phyloP scores from a whole-genome alignment of 441 rosid species.

The Pelargonium myrrhifolium region DNA sequence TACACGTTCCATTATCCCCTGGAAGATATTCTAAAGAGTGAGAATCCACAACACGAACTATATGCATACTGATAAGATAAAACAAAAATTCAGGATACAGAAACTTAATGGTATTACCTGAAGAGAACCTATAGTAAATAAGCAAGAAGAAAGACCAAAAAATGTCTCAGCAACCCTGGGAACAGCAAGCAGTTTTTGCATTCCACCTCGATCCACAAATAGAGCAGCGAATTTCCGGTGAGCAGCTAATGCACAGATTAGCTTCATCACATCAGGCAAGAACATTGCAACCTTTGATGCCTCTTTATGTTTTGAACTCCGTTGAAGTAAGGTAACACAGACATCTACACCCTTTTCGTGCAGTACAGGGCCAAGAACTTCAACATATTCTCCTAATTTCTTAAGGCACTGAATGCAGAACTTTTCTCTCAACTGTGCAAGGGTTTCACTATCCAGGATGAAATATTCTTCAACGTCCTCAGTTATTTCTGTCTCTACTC shows the following conservation, averaged over 20 bases:
- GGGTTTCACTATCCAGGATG: constrained; percentile 57
- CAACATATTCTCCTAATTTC: constrained; percentile 86
- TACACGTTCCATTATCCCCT: constrained; percentile 99
- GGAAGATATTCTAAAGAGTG: constrained; percentile 18
- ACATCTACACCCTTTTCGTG: constrained; percentile 98
- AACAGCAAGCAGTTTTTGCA: constrained; percentile 83
- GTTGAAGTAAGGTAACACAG: constrained; percentile 70
- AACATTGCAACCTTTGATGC: constrained; percentile 36
- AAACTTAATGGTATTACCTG: constrained; percentile 50
- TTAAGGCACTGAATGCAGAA: constrained; percentile 92
- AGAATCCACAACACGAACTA: constrained; percentile 16
- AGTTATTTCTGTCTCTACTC: constrained; percentile 31
- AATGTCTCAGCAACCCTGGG: constrained; percentile 68
- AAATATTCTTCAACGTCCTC: constrained; percentile 63
- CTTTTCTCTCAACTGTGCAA: constrained; percentile 80
- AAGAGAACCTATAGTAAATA: constrained; percentile 80
- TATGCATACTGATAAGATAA: neutral
- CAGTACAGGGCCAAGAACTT: constrained; percentile 94
- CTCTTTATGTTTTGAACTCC: constrained; percentile 46
- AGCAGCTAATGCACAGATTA: constrained; percentile 94
- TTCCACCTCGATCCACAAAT: constrained; percentile 95
- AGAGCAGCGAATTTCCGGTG: constrained; percentile 96
- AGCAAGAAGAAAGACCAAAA: constrained; percentile 89
- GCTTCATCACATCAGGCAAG: constrained; percentile 96
- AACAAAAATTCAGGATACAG: neutral